Percentiles rank a stretch among this genome's conserved stretches.
Conservation (phyloP, 2,329 filamentous ascomycete genomes). For the Fonsecaea multimorphosa region DNA sequence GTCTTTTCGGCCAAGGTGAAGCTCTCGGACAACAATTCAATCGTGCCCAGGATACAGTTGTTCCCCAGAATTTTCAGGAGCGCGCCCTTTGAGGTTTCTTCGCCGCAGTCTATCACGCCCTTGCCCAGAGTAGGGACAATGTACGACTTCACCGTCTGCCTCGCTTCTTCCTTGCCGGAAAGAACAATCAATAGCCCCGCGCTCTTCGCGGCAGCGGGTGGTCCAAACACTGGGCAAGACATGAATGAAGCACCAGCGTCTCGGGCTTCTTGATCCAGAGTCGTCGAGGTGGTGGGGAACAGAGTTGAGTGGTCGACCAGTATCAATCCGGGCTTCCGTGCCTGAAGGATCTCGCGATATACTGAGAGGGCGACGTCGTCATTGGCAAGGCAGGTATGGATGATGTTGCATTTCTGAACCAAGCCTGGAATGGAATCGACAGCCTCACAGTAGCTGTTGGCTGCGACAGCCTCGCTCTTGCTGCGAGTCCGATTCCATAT, state of each 20-base stretch:
- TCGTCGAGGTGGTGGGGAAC: slow-evolving; percentile 18
- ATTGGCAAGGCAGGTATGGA: slow-evolving; percentile 20
- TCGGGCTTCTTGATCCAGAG: slow-evolving; percentile 12
- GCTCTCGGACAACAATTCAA: slow-evolving; percentile 19
- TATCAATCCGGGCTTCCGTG: slow-evolving; percentile 9
- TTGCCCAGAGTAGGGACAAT: slow-evolving; percentile 22
- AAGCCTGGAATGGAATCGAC: neutral
- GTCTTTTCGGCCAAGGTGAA: slow-evolving; percentile 23
- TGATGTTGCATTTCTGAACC: slow-evolving; percentile 15
- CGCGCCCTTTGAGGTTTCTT: slow-evolving; percentile 17
- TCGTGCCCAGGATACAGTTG: slow-evolving; percentile 22
- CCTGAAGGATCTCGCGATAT: slow-evolving; percentile 12
- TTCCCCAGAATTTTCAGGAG: slow-evolving; percentile 21
- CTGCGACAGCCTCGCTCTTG: slow-evolving; percentile 10
- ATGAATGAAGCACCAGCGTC: slow-evolving; percentile 13
- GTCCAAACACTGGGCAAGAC: slow-evolving; percentile 23
- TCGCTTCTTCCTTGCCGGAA: slow-evolving; percentile 1
- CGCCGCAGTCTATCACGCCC: slow-evolving; percentile 20
- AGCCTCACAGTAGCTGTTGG: slow-evolving; percentile 13
- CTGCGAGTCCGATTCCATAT: slow-evolving; percentile 18
- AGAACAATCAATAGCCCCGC: slow-evolving; percentile 19
- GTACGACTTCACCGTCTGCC: slow-evolving; percentile 14
- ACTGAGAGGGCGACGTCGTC: slow-evolving; percentile 17
- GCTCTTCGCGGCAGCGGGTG: slow-evolving; percentile 18
- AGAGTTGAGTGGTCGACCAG: slow-evolving; percentile 20